Conservation (phyloP, 75 land plant genomes). For the Ceratopteris richardii region DNA sequence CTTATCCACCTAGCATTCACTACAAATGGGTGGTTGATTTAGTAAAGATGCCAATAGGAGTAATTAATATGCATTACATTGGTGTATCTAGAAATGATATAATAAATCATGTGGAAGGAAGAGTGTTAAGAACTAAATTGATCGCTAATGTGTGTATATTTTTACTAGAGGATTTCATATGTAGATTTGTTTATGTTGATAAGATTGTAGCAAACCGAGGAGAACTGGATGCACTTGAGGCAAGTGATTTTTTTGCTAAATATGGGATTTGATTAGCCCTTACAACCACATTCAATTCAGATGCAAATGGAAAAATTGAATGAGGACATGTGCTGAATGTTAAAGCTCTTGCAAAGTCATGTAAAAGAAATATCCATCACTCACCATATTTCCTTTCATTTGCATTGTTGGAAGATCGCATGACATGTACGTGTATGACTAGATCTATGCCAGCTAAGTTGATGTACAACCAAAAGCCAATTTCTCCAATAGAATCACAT, state of each 20-base stretch:
- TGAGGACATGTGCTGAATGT: background rate
- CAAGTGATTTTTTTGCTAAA: background rate
- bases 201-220: background rate
- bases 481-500: no score
- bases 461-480: no score
- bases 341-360: background rate
- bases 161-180: background rate
- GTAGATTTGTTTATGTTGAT: background rate
- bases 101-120: background rate
- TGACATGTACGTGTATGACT: no score
- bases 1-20: background rate
- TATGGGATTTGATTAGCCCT: background rate
- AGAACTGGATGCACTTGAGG: background rate
- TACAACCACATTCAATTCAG: background rate
- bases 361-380: background rate
- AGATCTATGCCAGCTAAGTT: no score
- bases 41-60: background rate
- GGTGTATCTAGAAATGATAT: background rate
- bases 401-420: no score
- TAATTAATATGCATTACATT: background rate
- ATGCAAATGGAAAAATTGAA: background rate
- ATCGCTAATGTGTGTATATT: background rate
- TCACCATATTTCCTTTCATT: no score
- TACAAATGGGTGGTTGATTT: constrained; percentile 4
- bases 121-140: background rate